These are phyloP conservation scores for Mycosphaerella arachidis DNA, from an alignment of 2,329 filamentous ascomycete species.

Conservation along the genomic window DNA sequence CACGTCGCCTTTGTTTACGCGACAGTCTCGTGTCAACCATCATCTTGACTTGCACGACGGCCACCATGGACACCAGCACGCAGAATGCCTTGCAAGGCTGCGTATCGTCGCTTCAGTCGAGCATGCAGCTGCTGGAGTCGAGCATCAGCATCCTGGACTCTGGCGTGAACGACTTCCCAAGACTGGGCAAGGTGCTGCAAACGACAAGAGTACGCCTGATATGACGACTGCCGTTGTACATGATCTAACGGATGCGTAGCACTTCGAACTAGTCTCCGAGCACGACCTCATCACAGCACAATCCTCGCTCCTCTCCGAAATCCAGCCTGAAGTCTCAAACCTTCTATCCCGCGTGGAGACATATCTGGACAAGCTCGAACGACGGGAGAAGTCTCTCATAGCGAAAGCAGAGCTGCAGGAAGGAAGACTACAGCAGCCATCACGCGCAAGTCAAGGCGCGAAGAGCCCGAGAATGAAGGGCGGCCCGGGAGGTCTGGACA, in stretches of 20 bases:
- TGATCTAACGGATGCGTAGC: conserved; percentile 47
- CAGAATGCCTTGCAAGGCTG: conserved; percentile 52
- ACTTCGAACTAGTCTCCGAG: conserved; percentile 90
- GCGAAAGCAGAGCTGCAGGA: conserved; percentile 80
- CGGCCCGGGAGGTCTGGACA: conserved; percentile 33
- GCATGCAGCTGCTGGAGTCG: conserved; percentile 58
- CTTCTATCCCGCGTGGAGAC: conserved; percentile 78
- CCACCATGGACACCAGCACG: conserved; percentile 27
- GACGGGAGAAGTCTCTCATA: conserved; percentile 77
- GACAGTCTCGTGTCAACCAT: conserved; percentile 1
- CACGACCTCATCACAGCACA: conserved; percentile 77
- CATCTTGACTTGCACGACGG: not conserved
- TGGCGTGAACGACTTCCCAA: conserved; percentile 60
- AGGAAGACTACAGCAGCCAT: conserved; percentile 53
- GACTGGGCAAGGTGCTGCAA: conserved; percentile 58
- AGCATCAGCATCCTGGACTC: conserved; percentile 59
- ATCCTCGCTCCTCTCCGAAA: conserved; percentile 77
- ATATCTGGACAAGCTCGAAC: conserved; percentile 75
- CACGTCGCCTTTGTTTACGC: not conserved
- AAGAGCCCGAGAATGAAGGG: conserved; percentile 23
- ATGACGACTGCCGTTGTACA: not conserved
- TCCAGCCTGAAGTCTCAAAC: conserved; percentile 76
- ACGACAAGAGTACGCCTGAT: conserved; percentile 52
- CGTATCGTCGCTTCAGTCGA: conserved; percentile 57
- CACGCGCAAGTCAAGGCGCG: conserved; percentile 11